Evolutionary conservation across 768 basidiomycete genomes (phyloP), one percentile per base, ranked within the genome.

Genomic region (Mycena alexandri): DNA sequence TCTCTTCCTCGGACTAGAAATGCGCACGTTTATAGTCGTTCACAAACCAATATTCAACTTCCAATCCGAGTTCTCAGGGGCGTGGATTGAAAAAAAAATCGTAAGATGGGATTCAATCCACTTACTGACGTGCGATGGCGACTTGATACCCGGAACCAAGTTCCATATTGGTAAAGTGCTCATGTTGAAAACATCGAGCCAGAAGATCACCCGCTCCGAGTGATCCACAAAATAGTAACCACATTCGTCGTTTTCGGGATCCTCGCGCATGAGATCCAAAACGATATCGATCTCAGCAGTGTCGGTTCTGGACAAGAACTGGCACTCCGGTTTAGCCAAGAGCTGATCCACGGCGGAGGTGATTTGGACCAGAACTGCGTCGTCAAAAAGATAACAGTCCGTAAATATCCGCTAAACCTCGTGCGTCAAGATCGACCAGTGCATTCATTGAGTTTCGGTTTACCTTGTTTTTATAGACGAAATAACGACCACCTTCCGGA

Each of bases 201-300:
- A 61, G 17, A 61, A 51, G 9, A 61, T 29, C 5, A 44, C 33
- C n/a, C 60, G 48, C 3, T 21, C 36, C 4, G 60, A 61, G 43
- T 61, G 60, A 41, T 61, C 60, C 21, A 52, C 60, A 16, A 61
- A 34, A 29, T 61, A 61, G 21, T 61, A 61, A 13, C 60, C 60
- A 11, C 56, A 58, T 21, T 46, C 43, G 7, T 43, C 6, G 11
- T 58, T 58, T 1, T 51, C 60, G 6, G 36, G 22, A 29, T 6
- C 42, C 21, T 51, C 48, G 10, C 10, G 13, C 19, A 42, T 38
- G 38, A 61, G 48, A 42, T 61, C 60, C 7, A 61, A 16, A 13
- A 61, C 50, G 16, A 61, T 38, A 33, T 61, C 60, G 24, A 61
- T 52, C 5, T 51, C 34, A 13, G 17, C 17, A 24, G 55, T 29